Conservation (phyloP, 148 eudicot genomes). For the Vaccinium macrocarpon region DNA sequence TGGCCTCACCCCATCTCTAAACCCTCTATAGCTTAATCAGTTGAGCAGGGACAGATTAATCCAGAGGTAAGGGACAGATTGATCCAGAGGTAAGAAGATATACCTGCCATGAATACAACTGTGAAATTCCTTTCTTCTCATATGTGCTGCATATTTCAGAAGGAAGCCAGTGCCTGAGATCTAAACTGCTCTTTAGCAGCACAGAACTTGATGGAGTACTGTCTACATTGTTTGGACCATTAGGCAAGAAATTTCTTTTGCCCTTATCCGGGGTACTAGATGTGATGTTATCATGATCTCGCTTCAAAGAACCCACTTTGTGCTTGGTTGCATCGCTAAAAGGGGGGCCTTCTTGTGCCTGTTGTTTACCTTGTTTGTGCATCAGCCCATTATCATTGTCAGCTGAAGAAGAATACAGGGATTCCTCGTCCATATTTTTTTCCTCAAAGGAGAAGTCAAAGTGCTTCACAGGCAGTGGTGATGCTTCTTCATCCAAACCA, state of each 20-base stretch:
- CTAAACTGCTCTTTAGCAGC: slow-evolving; percentile 44
- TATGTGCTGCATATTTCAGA: slow-evolving; percentile 65
- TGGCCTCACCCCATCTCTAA: neutral
- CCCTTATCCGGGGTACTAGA: slow-evolving; percentile 41
- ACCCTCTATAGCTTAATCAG: neutral
- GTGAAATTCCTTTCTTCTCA: slow-evolving; percentile 66
- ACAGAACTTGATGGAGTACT: slow-evolving; percentile 68
- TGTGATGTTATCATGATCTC: slow-evolving; percentile 25
- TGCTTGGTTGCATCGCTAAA: slow-evolving; percentile 20
- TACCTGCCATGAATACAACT: slow-evolving; percentile 97
- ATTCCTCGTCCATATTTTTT: neutral
- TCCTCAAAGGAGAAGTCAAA: slow-evolving; percentile 65
- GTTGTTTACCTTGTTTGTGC: slow-evolving; percentile 13
- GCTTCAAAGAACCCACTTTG: slow-evolving; percentile 20
- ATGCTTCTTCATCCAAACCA: slow-evolving; percentile 46
- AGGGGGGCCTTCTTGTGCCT: slow-evolving; percentile 24
- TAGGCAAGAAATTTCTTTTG: slow-evolving; percentile 16
- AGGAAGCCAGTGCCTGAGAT: slow-evolving; percentile 83
- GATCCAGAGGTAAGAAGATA: slow-evolving; percentile 3
- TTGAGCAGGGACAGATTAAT: neutral
- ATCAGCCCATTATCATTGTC: neutral
- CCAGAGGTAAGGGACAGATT: neutral
- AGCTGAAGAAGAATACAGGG: neutral
- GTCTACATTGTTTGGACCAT: slow-evolving; percentile 29
- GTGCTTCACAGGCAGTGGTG: slow-evolving; percentile 89